Conservation (phyloP, 1,284 basidiomycete species). For the Fomitopsis pinicola region DNA sequence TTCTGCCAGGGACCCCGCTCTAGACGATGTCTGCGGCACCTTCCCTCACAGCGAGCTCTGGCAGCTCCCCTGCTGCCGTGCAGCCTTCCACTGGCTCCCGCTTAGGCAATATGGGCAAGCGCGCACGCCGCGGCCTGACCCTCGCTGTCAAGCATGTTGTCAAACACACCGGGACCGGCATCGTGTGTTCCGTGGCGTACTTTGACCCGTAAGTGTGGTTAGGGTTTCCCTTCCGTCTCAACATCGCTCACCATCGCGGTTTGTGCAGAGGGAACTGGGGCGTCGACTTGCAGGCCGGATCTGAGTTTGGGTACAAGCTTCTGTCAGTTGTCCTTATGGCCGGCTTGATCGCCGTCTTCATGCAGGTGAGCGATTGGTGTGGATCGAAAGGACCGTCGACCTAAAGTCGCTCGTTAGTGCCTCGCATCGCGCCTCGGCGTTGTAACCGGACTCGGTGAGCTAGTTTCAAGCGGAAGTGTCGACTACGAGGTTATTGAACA, state of each 20-base stretch:
- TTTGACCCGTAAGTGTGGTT: conserved; percentile 46
- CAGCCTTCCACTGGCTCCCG: neutral
- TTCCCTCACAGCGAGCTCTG: neutral
- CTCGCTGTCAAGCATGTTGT: conserved; percentile 33
- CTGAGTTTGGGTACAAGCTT: conserved; percentile 78
- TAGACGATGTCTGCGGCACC: neutral
- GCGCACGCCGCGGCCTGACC: neutral
- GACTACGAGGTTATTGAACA: conserved; percentile 4
- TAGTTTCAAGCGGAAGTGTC: too few relatives aligned
- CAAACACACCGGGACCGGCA: conserved; percentile 44
- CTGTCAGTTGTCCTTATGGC: conserved; percentile 87
- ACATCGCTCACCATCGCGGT: conserved; percentile 22
- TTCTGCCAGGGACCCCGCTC: neutral
- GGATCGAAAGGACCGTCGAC: too few relatives aligned
- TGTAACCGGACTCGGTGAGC: conserved; percentile 64
- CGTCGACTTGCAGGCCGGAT: conserved; percentile 72
- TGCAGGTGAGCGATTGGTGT: conserved; percentile 52
- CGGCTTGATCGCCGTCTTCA: conserved; percentile 77
- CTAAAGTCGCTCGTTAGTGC: conserved; percentile 18
- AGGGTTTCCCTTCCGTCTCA: neutral
- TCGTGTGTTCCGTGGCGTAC: conserved; percentile 51
- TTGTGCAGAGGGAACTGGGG: conserved; percentile 61
- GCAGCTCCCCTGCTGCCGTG: neutral
- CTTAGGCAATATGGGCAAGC: neutral
- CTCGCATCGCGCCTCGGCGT: conserved; percentile 62